Evolutionary conservation across 2,329 filamentous ascomycete genomes (phyloP).

Genomic region (Ascochyta lentis): DNA sequence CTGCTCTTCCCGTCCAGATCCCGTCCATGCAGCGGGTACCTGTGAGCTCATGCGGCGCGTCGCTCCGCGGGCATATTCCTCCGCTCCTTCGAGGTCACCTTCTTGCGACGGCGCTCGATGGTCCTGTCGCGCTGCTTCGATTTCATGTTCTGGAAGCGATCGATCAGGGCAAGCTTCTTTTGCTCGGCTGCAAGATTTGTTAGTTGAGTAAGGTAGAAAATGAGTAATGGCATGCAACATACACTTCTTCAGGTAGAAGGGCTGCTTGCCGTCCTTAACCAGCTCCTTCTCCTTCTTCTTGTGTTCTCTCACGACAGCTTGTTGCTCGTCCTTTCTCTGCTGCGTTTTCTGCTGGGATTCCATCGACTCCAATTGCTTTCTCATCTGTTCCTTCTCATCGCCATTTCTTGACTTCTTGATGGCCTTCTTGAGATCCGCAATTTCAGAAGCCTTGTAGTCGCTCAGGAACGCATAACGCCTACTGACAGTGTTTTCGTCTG

Average conservation of each 20-base stretch:
- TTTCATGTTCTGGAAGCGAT: constrained; percentile 83
- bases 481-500: constrained; percentile 65
- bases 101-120: constrained; percentile 89
- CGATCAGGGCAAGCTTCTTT: constrained; percentile 82
- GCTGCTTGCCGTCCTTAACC: constrained; percentile 86
- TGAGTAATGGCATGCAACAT: constrained; percentile 20
- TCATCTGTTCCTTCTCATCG: constrained; percentile 70
- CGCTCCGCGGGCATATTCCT: constrained; percentile 60
- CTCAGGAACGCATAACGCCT: constrained; percentile 88
- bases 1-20: constrained; percentile 14
- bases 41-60: constrained; percentile 30
- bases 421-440: constrained; percentile 72
- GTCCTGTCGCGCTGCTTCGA: constrained; percentile 82
- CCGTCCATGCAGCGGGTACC: constrained; percentile 22
- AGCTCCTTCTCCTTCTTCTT: constrained; percentile 82
- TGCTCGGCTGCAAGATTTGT: constrained; percentile 66
- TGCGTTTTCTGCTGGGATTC: constrained; percentile 77
- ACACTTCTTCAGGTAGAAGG: constrained; percentile 89
- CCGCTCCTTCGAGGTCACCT: constrained; percentile 84
- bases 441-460: constrained; percentile 84
- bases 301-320: constrained; percentile 75
- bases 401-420: constrained; percentile 72
- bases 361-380: constrained; percentile 77
- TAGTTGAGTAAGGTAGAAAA: constrained; percentile 17
- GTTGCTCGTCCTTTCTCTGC: constrained; percentile 71